Evolutionary conservation across 2,329 filamentous ascomycete genomes (phyloP).

Genomic region (Allantophomopsis lycopodina): DNA sequence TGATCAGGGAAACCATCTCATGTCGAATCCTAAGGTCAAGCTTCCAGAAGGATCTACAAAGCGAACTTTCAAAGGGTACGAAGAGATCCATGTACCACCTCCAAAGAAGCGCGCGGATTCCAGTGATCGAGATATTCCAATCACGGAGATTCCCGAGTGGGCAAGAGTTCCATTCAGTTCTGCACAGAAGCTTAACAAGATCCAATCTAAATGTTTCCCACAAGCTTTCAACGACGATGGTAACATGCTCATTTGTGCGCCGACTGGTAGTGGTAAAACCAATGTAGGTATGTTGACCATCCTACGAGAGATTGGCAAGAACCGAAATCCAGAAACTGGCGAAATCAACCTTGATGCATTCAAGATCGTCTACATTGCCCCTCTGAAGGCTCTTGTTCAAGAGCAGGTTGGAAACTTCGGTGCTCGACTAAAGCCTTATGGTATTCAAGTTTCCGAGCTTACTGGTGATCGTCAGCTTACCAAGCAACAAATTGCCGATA

Average conservation of each 20-base stretch:
- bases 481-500: constrained; percentile 96
- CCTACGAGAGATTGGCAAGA: constrained; percentile 90
- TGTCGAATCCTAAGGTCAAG: constrained; percentile 96
- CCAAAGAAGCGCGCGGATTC: constrained; percentile 80
- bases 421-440: constrained; percentile 77
- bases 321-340: constrained; percentile 78
- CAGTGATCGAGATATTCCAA: constrained; percentile 67
- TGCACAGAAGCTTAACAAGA: constrained; percentile 80
- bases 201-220: constrained; percentile 88
- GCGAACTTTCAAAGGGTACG: constrained; percentile 91
- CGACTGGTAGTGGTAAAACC: constrained; percentile 94
- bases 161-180: constrained; percentile 73
- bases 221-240: constrained; percentile 87
- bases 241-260: constrained; percentile 95
- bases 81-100: constrained; percentile 92
- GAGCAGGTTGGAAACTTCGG: constrained; percentile 98
- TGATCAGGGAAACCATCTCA: constrained; percentile 95
- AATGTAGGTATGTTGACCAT: constrained; percentile 98
- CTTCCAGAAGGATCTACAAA: constrained; percentile 92
- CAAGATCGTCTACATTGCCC: constrained; percentile 97
- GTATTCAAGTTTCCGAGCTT: constrained; percentile 85
- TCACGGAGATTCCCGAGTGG: constrained; percentile 87
- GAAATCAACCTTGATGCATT: constrained; percentile 92
- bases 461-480: constrained; percentile 97
- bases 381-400: constrained; percentile 87